Evolutionary conservation across 768 basidiomycete species (phyloP), one percentile per base, ranked within the genome.

Genomic region (Pisolithus albus): DNA sequence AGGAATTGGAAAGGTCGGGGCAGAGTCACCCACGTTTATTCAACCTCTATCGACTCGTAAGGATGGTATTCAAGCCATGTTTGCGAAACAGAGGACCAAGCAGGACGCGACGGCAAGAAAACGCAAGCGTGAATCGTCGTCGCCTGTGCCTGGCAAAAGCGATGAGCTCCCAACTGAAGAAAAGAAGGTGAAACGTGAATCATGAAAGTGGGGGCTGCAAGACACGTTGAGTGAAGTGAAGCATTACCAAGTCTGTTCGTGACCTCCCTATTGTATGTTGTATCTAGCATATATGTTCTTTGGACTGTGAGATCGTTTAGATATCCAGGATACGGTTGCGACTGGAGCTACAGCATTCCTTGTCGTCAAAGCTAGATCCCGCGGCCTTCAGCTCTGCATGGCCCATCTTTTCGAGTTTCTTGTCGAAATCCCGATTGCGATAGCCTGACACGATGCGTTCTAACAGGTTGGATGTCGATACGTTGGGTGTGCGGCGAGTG

Each of bases 361-460:
- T 30, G 30, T 9, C 55, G 10, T 64, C 66, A 26, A 58, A 66
- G 49, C 47, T 49, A 8, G 59, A 61, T 7, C 63, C 84, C 57
- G 84, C 81, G 0, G 84, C 84, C 56, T 78, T 77, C 47, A 88
- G 76, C 63, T 86, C 84, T 24, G 77, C 72, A 58, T 76, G 78
- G 0, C 95, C 93, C 79, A 96, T 95, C 75, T 26, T 92, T 52
- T 79, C 80, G 39, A 97, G 70, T 70, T 98, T 99, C 48, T 76
- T 78, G 66, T 98, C 95, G 65, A 95, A 93, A 53, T 86, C 81
- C 16, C 89, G 77, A 42, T 81, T 81, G 23, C 92, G 78, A 68
- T 98, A 97, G 15, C 87, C 84, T 15, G 79, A 76, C 16, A 98
- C 89, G 61, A 98, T 93, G 23, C 96, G 85, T 64, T 92, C 91